A percentile compares a stretch with the other conserved stretches of the same genome.
Conservation (phyloP, 1,284 basidiomycete genomes). For the Sporisorium reilianum region DNA sequence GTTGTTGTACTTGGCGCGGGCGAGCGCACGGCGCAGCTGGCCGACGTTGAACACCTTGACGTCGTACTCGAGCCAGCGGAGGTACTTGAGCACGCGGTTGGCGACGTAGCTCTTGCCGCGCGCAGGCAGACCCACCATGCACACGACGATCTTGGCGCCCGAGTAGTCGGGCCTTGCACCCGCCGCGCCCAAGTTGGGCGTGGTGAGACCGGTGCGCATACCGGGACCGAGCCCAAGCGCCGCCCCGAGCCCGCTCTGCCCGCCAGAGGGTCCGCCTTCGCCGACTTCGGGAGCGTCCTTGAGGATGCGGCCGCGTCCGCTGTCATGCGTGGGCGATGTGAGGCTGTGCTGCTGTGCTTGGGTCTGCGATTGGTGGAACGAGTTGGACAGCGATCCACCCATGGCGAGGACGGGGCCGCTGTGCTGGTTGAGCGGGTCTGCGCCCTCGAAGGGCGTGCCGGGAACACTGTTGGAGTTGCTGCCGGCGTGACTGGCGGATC, state of each 20-base stretch:
- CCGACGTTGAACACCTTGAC: slow-evolving; percentile 99
- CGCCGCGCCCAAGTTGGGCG: slow-evolving; percentile 69
- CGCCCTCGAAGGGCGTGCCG: slow-evolving; percentile 37
- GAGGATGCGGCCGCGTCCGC: slow-evolving; percentile 40
- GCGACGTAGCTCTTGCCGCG: slow-evolving; percentile 68
- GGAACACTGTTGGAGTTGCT: slow-evolving; percentile 46
- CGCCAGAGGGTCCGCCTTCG: slow-evolving; percentile 42
- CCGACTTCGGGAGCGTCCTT: slow-evolving; percentile 49
- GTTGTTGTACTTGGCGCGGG: slow-evolving; percentile 76
- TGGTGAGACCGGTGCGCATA: slow-evolving; percentile 38
- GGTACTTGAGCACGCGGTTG: slow-evolving; percentile 68
- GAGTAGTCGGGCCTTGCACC: slow-evolving; percentile 97
- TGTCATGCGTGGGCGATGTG: slow-evolving; percentile 19
- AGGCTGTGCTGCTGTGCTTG: slow-evolving; percentile 21
- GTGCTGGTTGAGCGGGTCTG: slow-evolving; percentile 14
- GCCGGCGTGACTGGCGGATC: slow-evolving; percentile 39
- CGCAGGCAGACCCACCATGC: slow-evolving; percentile 79
- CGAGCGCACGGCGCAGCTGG: slow-evolving; percentile 88
- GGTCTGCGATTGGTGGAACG: slow-evolving; percentile 32
- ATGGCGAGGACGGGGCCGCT: slow-evolving; percentile 25
- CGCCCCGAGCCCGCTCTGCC: slow-evolving; percentile 40
- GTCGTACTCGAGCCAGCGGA: slow-evolving; percentile 91
- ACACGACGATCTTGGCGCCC: slow-evolving; percentile 97
- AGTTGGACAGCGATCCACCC: slow-evolving; percentile 46
- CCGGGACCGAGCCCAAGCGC: slow-evolving; percentile 49